Conservation (phyloP, 129 eudicot species). For the Calendula officinalis region DNA sequence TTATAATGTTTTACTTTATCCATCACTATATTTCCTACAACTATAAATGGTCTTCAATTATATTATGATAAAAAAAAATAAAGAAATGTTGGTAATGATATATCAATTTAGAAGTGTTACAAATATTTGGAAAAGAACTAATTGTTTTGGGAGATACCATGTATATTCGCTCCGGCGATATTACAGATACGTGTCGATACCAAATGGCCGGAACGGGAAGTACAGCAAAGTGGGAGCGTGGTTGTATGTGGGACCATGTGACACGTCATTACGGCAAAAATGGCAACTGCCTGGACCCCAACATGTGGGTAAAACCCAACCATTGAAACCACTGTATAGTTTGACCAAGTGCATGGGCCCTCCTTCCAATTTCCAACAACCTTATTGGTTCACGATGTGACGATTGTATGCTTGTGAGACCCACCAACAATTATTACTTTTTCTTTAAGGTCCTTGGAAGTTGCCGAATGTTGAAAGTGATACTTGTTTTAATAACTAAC, state of each 20-base stretch:
- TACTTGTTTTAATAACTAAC: no score
- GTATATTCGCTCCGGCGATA: no score
- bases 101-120: no score
- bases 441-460: neutral
- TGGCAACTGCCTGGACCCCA: constrained; percentile 23
- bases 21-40: no score
- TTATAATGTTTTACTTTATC: no score
- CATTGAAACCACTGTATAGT: neutral
- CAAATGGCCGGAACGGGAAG: no score
- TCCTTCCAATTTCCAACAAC: constrained; percentile 25
- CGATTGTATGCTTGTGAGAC: neutral
- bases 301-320: constrained; percentile 27
- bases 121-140: no score
- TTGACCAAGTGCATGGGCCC: constrained; percentile 6
- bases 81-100: no score
- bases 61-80: no score
- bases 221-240: neutral
- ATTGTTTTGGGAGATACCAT: no score
- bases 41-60: no score
- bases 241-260: neutral
- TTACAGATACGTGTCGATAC: no score
- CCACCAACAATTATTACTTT: neutral
- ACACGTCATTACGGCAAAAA: constrained; percentile 9
- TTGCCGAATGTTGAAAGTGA: neutral
- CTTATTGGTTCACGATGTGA: constrained; percentile 19